phyloP scores from a whole-genome alignment of 495 filamentous ascomycete species.

The Talaromyces ruber region DNA sequence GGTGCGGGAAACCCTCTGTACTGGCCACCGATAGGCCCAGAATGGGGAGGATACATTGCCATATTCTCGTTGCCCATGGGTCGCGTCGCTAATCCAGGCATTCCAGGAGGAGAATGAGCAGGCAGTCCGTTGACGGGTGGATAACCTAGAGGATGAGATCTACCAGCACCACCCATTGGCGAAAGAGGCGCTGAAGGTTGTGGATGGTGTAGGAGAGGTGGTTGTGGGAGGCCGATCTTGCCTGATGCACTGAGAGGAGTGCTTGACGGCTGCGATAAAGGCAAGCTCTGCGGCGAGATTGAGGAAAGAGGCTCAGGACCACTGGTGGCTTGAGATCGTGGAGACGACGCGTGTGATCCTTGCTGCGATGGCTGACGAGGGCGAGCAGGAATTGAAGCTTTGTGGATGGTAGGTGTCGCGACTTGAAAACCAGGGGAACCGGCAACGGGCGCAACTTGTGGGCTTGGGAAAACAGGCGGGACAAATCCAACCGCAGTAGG shows the following conservation, averaged over 20 bases:
- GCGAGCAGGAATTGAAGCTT: slow-evolving; percentile 70
- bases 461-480: slow-evolving; percentile 43
- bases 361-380: slow-evolving; percentile 74
- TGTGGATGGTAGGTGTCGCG: slow-evolving; percentile 74
- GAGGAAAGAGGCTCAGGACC: slow-evolving; percentile 30
- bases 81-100: slow-evolving; percentile 39
- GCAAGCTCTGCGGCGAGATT: slow-evolving; percentile 33
- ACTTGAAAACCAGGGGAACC: slow-evolving; percentile 72
- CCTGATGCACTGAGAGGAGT: slow-evolving; percentile 20
- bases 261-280: slow-evolving; percentile 26
- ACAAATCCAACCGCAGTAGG: slow-evolving; percentile 35
- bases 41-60: slow-evolving; percentile 46
- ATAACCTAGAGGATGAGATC: slow-evolving; percentile 44
- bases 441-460: slow-evolving; percentile 27
- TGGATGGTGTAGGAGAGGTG: slow-evolving; percentile 37
- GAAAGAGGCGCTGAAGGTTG: slow-evolving; percentile 46
- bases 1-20: slow-evolving; percentile 47
- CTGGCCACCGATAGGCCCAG: slow-evolving; percentile 28
- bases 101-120: slow-evolving; percentile 45
- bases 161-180: slow-evolving; percentile 36
- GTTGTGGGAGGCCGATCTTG: slow-evolving; percentile 20
- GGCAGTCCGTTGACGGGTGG: slow-evolving; percentile 37
- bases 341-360: slow-evolving; percentile 62
- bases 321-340: slow-evolving; percentile 34
- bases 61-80: slow-evolving; percentile 37